These are phyloP conservation scores for Phialophora macrospora DNA, from an alignment of 2,329 filamentous ascomycete species.

Conservation along the genomic window DNA sequence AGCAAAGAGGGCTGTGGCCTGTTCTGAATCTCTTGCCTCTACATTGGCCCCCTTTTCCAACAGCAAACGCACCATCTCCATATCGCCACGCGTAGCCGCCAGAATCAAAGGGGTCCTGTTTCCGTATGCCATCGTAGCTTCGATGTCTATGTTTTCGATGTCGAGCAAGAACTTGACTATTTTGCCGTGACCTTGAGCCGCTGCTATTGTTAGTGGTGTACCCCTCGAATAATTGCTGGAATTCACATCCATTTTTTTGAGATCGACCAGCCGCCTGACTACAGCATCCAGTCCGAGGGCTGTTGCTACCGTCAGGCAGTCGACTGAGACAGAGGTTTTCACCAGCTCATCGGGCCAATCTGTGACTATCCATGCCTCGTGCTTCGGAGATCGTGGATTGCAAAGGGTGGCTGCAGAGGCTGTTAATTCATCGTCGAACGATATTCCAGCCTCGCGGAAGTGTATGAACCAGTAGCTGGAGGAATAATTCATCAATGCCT, in stretches of 20 bases:
- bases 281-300: not conserved
- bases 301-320: not conserved
- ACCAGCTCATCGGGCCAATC: too few relatives aligned
- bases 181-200: not conserved
- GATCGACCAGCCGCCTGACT: not conserved
- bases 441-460: not conserved
- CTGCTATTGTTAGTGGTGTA: not conserved
- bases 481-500: not conserved
- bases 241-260: not conserved
- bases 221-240: too few relatives aligned
- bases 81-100: constrained; percentile 14
- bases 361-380: too few relatives aligned
- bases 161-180: not conserved
- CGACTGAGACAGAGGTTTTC: too few relatives aligned
- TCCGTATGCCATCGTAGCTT: not conserved
- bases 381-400: not conserved
- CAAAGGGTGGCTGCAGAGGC: not conserved
- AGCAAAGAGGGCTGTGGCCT: too few relatives aligned
- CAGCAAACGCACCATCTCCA: constrained; percentile 14
- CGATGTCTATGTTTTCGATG: not conserved
- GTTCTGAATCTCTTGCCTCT: not conserved
- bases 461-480: not conserved
- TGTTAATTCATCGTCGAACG: not conserved
- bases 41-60: constrained; percentile 3
- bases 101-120: not conserved